Percentiles rank a stretch among this genome's conserved stretches.
phyloP scores from a whole-genome alignment of 495 filamentous ascomycete genomes.

The Penicillium parvum region DNA sequence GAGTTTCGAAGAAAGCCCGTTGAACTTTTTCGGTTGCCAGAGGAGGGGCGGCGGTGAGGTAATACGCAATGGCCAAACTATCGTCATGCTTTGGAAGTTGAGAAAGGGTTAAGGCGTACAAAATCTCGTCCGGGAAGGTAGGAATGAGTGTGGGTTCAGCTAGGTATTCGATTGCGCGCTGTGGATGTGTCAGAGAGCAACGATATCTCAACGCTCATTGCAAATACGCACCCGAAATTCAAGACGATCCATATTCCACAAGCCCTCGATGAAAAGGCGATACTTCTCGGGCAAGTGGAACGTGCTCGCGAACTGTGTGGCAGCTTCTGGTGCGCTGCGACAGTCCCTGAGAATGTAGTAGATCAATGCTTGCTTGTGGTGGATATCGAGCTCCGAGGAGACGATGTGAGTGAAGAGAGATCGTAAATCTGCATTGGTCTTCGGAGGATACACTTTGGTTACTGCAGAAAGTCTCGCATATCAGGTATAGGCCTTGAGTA shows the following conservation, averaged over 20 bases:
- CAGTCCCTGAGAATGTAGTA: conserved; percentile 78
- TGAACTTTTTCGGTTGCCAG: conserved; percentile 56
- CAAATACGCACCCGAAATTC: conserved; percentile 54
- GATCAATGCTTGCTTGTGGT: conserved; percentile 72
- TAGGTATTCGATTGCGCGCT: conserved; percentile 67
- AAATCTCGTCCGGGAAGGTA: conserved; percentile 77
- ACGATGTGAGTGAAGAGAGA: conserved; percentile 62
- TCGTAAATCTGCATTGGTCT: conserved; percentile 57
- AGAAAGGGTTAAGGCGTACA: conserved; percentile 58
- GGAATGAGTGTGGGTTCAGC: conserved; percentile 71
- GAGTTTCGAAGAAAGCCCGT: conserved; percentile 58
- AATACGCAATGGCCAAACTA: conserved; percentile 68
- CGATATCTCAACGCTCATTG: neutral
- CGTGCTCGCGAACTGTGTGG: conserved; percentile 47
- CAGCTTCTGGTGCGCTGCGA: conserved; percentile 48
- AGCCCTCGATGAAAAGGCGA: conserved; percentile 68
- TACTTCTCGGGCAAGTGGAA: conserved; percentile 64
- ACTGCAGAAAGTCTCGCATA: conserved; percentile 29
- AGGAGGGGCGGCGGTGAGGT: conserved; percentile 63
- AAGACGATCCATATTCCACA: conserved; percentile 73
- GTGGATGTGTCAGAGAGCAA: conserved; percentile 12
- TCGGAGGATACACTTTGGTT: conserved; percentile 64
- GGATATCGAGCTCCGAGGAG: conserved; percentile 52
- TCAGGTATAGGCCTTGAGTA: neutral
- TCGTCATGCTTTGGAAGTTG: conserved; percentile 57